A percentile compares a stretch with the other conserved stretches of the same genome.
These are phyloP conservation scores for Botrytis tulipae DNA, from an alignment of 2,329 filamentous ascomycete species.

Conservation along the genomic window DNA sequence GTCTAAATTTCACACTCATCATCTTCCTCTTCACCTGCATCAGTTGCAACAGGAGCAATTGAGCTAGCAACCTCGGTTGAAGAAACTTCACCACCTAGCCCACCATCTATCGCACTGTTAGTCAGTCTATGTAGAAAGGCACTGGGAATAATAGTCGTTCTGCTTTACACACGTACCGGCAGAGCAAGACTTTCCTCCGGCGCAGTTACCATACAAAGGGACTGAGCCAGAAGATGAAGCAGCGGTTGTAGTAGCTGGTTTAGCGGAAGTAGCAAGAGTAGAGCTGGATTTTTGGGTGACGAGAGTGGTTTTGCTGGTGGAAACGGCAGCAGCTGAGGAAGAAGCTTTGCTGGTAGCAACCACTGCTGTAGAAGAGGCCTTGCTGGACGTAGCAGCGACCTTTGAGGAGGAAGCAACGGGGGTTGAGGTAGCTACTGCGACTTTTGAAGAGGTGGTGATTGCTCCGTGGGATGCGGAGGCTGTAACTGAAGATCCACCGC, in stretches of 20 bases:
- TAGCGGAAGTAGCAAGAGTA: background rate
- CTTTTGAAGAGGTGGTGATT: background rate
- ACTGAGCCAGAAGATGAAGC: background rate
- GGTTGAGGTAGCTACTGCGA: background rate
- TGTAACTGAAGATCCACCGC: background rate
- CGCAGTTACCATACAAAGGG: background rate
- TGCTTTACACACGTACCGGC: slow-evolving; percentile 1
- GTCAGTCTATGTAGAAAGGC: background rate
- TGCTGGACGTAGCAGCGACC: background rate
- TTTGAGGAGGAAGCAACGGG: background rate
- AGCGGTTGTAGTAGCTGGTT: background rate
- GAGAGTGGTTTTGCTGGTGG: background rate
- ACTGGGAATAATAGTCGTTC: background rate
- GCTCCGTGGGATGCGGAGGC: background rate
- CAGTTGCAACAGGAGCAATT: background rate
- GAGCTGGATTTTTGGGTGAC: background rate
- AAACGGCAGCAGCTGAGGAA: background rate
- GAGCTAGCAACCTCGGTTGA: background rate
- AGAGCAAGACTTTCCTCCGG: slow-evolving; percentile 1
- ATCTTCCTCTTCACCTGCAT: background rate
- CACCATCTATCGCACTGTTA: background rate
- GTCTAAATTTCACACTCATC: background rate
- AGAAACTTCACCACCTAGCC: background rate
- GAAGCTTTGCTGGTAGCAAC: background rate
- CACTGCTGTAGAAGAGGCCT: background rate